A percentile compares a stretch with the other conserved stretches of the same genome.
These are phyloP conservation scores for Paramyrothecium roridum DNA, from an alignment of 2,329 filamentous ascomycete species.

Conservation along the genomic window DNA sequence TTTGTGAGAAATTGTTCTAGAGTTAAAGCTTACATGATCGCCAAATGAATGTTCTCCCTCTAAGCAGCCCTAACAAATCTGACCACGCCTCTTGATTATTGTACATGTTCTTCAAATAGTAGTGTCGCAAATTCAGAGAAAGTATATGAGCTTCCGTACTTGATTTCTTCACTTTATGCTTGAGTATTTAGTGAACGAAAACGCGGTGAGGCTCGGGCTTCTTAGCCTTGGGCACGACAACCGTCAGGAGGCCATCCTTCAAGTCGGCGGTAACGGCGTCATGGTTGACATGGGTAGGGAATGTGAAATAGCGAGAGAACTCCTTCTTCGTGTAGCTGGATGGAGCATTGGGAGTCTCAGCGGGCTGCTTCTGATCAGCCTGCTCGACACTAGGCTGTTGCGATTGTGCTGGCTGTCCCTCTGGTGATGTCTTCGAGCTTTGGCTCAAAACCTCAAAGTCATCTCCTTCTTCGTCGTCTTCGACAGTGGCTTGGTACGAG, in stretches of 20 bases:
- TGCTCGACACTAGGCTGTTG: neutral
- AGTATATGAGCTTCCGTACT: too few species aligned
- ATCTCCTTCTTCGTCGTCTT: neutral
- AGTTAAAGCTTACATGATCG: too few species aligned
- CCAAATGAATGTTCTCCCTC: too few species aligned
- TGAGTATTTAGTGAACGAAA: conserved; percentile 39
- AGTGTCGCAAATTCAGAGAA: too few species aligned
- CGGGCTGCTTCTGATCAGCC: neutral
- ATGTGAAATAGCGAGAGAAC: conserved; percentile 60
- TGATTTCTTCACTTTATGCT: too few species aligned
- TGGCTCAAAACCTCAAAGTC: neutral
- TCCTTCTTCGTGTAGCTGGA: conserved; percentile 27
- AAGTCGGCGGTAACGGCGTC: conserved; percentile 53
- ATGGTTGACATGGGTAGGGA: conserved; percentile 55
- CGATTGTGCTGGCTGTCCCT: neutral
- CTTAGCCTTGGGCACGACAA: conserved; percentile 57
- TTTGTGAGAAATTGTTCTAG: too few species aligned
- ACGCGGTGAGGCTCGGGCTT: conserved; percentile 47
- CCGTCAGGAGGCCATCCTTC: conserved; percentile 56
- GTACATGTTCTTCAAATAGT: too few species aligned
- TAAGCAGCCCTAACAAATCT: too few species aligned
- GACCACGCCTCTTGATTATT: too few species aligned
- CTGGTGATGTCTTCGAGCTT: neutral
- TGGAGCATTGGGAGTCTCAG: neutral
- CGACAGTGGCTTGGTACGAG: neutral